Conservation (phyloP, 352 stramenopile genomes). For the Phytopythium sindhum region DNA sequence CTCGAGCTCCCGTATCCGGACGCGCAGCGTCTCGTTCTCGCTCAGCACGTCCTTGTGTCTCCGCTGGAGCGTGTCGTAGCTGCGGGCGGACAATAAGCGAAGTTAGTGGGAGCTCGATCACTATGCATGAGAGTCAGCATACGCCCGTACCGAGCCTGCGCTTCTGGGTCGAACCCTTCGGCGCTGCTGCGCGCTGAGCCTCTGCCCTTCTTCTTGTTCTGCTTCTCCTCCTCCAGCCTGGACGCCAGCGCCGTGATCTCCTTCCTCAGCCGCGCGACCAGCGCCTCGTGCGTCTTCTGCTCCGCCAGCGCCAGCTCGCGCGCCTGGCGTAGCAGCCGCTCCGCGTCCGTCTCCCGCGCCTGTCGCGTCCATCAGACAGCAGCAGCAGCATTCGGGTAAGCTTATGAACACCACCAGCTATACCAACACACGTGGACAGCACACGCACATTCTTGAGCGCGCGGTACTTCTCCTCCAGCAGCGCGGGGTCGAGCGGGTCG, state of each 20-base stretch:
- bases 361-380: conserved; percentile 8
- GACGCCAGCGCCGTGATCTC: conserved; percentile 58
- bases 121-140: neutral
- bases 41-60: conserved; percentile 22
- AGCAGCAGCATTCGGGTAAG: too few species aligned
- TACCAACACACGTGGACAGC: too few species aligned
- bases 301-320: conserved; percentile 53
- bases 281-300: conserved; percentile 69
- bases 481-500: conserved; percentile 9
- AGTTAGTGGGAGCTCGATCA: neutral
- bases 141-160: neutral
- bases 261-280: conserved; percentile 66
- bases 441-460: conserved; percentile 35
- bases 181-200: conserved; percentile 35
- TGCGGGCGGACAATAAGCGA: neutral
- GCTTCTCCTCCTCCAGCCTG: conserved; percentile 43
- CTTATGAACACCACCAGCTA: too few species aligned
- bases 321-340: conserved; percentile 60
- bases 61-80: conserved; percentile 30
- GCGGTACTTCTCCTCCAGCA: conserved; percentile 43
- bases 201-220: conserved; percentile 26
- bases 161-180: neutral
- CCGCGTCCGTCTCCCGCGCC: conserved; percentile 62
- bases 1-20: conserved; percentile 54
- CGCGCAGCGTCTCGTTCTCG: conserved; percentile 36